phyloP scores from a whole-genome alignment of 306 rosid species.

The Begonia loranthoides region DNA sequence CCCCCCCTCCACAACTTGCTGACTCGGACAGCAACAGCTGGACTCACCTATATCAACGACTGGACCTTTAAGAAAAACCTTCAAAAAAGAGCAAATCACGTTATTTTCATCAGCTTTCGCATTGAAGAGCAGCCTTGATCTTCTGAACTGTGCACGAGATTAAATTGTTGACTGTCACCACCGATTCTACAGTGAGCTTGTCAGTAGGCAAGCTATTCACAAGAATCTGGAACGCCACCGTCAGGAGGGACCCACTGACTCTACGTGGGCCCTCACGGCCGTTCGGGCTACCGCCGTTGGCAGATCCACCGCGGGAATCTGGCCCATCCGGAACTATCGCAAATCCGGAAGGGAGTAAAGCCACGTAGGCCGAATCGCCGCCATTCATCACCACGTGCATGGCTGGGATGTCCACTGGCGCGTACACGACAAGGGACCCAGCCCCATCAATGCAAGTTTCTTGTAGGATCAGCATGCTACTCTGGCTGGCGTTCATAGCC shows the following conservation, averaged over 20 bases:
- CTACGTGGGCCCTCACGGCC: slow-evolving; percentile 8
- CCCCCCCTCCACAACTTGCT: too few species aligned
- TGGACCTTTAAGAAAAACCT: slow-evolving; percentile 6
- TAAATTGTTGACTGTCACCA: slow-evolving; percentile 87
- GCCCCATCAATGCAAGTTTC: slow-evolving; percentile 87
- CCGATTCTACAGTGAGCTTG: slow-evolving; percentile 88
- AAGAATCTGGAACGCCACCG: slow-evolving; percentile 91
- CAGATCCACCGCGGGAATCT: slow-evolving; percentile 19
- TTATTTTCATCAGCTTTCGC: slow-evolving; percentile 35
- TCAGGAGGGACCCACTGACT: slow-evolving; percentile 65
- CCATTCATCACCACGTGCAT: slow-evolving; percentile 98
- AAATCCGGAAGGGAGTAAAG: slow-evolving; percentile 69
- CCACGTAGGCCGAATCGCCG: slow-evolving; percentile 93
- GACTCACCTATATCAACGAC: slow-evolving; percentile 7
- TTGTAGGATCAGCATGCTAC: slow-evolving; percentile 82
- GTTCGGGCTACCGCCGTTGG: background rate
- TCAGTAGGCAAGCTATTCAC: slow-evolving; percentile 90
- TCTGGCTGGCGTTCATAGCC: slow-evolving; percentile 78
- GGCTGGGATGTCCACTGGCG: slow-evolving; percentile 97
- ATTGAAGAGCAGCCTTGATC: slow-evolving; percentile 73
- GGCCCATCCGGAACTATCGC: slow-evolving; percentile 77
- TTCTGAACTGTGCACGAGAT: slow-evolving; percentile 90
- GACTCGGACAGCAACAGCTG: too few species aligned
- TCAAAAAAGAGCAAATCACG: background rate
- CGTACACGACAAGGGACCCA: slow-evolving; percentile 90